These are phyloP conservation scores for Linum usitatissimum DNA, from an alignment of 345 rosid genomes.

Conservation along the genomic window DNA sequence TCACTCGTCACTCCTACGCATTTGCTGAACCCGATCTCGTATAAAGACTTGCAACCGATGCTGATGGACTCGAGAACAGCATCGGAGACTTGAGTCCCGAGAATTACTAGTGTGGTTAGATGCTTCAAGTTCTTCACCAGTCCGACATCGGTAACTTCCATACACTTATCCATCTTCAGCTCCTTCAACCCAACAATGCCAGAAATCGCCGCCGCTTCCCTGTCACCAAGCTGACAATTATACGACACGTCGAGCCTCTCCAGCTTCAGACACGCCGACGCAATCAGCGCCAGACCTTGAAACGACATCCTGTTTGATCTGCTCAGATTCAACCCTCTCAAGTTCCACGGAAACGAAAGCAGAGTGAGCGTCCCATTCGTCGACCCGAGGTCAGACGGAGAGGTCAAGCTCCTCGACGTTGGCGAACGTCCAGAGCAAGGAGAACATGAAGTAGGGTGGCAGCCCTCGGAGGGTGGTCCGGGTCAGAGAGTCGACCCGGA, in stretches of 20 bases:
- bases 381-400: slow-evolving; percentile 65
- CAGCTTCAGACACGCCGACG: slow-evolving; percentile 40
- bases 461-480: slow-evolving; percentile 51
- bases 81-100: slow-evolving; percentile 57
- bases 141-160: slow-evolving; percentile 74
- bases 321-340: slow-evolving; percentile 47
- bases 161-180: slow-evolving; percentile 71
- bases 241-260: slow-evolving; percentile 70
- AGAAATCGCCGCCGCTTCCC: slow-evolving; percentile 86
- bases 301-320: slow-evolving; percentile 53
- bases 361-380: slow-evolving; percentile 47
- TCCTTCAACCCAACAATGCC: slow-evolving; percentile 45
- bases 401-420: slow-evolving; percentile 53
- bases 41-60: slow-evolving; percentile 41
- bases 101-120: slow-evolving; percentile 40
- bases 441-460: slow-evolving; percentile 49
- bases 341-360: slow-evolving; percentile 21
- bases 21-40: slow-evolving; percentile 70
- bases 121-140: slow-evolving; percentile 57
- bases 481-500: slow-evolving; percentile 46
- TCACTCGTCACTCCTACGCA: slow-evolving; percentile 48
- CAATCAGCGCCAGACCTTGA: slow-evolving; percentile 48
- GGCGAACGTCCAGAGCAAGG: slow-evolving; percentile 39
- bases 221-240: slow-evolving; percentile 58
- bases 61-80: slow-evolving; percentile 35